Evolutionary conservation across 768 basidiomycete species (phyloP), one percentile per base, ranked within the genome.

Genomic region (Hydnomerulius pinastri): DNA sequence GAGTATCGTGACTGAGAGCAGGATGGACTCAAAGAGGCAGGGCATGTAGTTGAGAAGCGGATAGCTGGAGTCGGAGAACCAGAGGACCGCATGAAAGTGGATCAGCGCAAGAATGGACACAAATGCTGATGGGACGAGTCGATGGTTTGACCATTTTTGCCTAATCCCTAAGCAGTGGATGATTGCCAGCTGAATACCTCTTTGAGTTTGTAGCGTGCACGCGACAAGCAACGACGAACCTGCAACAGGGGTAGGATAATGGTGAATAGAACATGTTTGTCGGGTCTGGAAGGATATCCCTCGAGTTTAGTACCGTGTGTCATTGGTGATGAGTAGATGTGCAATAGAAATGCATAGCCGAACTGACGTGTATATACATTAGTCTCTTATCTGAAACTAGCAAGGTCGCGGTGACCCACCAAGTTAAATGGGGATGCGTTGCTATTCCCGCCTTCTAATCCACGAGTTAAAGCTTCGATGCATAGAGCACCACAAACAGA

Each of bases 41-140:
- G 87, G 86, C 48, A 90, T 76, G 53, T 86, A 87, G 61, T 86
- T 88, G 48, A 90, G 77, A 11, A 89, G 73, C 1, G 89, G 88
- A 59, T 89, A 88, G 11, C 73, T 69, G 4, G 71, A 54, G 0
- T 74, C 66, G 0, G 72, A 76, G 53, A 67, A 62, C 68, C 77
- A 79, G 36, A 86, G 66, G 12, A 87, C 82, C 37, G 69, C 67
- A 58, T 89, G 84, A 64, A 90, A 90, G 61, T 90, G 88, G 2
- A 74, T 20, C 44, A 91, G 77, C 1, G 81, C 79, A 13, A 85
- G 66, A 37, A 82, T 29, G 10, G 85, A 81, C 32, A 80, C 75
- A 29, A 87, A 68, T 13, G 80, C 76, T 0, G 89, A 89, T 10
- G 90, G 87, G 28, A 86, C 57, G 30, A 91, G 76, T n/a, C 86